Evolutionary conservation across 1,139 yeast genomes (phyloP), one percentile per base, ranked within the genome.

Genomic region (Wickerhamomyces sp.): DNA sequence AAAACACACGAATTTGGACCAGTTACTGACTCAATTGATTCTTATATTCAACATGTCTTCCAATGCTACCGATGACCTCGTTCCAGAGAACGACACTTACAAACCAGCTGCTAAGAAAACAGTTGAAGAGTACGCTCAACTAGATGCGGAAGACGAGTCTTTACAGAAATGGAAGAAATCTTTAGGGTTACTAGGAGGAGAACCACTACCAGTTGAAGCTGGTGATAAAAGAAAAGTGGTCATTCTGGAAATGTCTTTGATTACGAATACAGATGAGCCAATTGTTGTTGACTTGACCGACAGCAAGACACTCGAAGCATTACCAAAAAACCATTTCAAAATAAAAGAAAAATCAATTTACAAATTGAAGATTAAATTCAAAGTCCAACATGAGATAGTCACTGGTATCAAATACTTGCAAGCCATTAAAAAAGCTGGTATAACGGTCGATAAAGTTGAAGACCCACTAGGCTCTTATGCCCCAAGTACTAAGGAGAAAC

Each of bases 141-240:
- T 89, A 51, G 97, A 89, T 59, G 94, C 94, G 7, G 87, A 88
- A 52, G 97, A 89, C 59, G 96, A 87, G 63, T 83, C 95, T 31
- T 70, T 90, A 51, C 87, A 85, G 48, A 87, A 86, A 61, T 90
- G 97, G 97, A 90, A 90, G 64, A 88, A 82, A 42, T 84, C 95
- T 2, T 69, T 90, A 31, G 97, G 97, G 1, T 69, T 89, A 45
- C 59, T 78, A 28, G 64, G 69, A 20, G 70, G 77, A 7, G 76
- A 81, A 28, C 58, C 68, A 7, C 68, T 81, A 44, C 88, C 92
- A 1, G 77, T 82, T 28, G 95, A 85, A 55, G 85, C 90, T 1
- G 77, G 81, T 28, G 96, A 89, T 59, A 68, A 68, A 38, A 74
- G 96, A 44, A 79, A 76, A 49, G 95, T 88, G 18, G 95, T 88